These are phyloP conservation scores for Xylaria castorea DNA, from an alignment of 495 filamentous ascomycete species.

Conservation along the genomic window DNA sequence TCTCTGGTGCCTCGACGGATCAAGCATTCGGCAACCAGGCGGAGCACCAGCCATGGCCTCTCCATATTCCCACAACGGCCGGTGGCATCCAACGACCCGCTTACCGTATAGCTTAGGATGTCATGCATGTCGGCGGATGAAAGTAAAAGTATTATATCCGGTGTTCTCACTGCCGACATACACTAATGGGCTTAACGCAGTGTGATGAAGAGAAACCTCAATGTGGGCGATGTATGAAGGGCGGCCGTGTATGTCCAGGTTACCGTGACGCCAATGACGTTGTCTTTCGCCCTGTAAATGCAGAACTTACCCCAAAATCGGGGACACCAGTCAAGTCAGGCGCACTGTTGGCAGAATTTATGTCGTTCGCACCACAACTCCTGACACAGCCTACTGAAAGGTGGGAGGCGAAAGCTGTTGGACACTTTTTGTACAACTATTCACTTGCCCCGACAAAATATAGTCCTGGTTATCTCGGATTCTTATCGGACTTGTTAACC, in stretches of 20 bases:
- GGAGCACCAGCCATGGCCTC: not conserved
- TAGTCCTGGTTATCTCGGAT: not conserved
- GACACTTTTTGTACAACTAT: constrained; percentile 11
- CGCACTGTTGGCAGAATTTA: not conserved
- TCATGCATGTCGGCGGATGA: constrained; percentile 18
- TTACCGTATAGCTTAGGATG: constrained; percentile 10
- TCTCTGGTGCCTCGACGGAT: not conserved
- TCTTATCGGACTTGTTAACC: not conserved
- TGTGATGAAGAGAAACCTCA: constrained; percentile 20
- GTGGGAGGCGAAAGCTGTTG: constrained; percentile 10
- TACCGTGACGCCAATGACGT: constrained; percentile 10
- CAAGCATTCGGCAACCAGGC: not conserved
- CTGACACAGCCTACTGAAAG: constrained; percentile 7
- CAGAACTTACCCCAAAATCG: not conserved
- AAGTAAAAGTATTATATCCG: constrained; percentile 5
- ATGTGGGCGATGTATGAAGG: constrained; percentile 17
- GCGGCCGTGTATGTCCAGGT: constrained; percentile 2
- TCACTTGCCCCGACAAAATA: constrained; percentile 6
- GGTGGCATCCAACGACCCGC: not conserved
- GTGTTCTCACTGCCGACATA: not conserved
- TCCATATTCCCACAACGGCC: not conserved
- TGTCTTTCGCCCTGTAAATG: constrained; percentile 1
- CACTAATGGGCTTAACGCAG: not conserved
- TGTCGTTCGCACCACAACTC: not conserved
- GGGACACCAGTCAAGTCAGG: not conserved